Evolutionary conservation across 164 flowering plant species (phyloP).

Genomic region (Buxus sempervirens): DNA sequence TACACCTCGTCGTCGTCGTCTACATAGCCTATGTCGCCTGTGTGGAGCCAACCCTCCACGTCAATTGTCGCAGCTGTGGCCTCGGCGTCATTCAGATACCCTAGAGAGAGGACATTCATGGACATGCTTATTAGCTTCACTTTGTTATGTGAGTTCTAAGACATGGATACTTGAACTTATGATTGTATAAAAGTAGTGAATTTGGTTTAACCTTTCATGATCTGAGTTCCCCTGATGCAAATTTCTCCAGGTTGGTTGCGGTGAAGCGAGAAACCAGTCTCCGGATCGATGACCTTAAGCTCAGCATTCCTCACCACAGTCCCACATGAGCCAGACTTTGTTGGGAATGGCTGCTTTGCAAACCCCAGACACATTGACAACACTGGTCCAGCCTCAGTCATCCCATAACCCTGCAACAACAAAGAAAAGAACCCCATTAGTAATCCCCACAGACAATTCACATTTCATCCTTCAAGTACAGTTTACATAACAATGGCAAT

Average conservation of each 20-base stretch:
- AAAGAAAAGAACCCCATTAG: too few relatives aligned
- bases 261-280: conserved; percentile 49
- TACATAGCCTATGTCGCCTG: conserved; percentile 78
- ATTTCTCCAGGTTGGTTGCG: conserved; percentile 73
- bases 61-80: conserved; percentile 68
- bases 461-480: background rate
- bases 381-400: conserved; percentile 88
- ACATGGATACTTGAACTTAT: too few relatives aligned
- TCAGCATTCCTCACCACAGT: conserved; percentile 74
- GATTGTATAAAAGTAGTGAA: too few relatives aligned
- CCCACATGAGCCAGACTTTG: conserved; percentile 83
- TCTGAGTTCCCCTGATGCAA: conserved; percentile 63
- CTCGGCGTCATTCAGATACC: conserved; percentile 60
- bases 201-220: conserved; percentile 63
- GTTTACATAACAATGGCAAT: too few relatives aligned
- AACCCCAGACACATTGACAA: conserved; percentile 63
- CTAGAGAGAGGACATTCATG: conserved; percentile 21
- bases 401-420: conserved; percentile 70
- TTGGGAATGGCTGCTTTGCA: conserved; percentile 60
- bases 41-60: conserved; percentile 82
- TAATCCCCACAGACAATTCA: background rate
- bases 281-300: conserved; percentile 67
- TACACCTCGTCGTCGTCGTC: conserved; percentile 79
- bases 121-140: too few relatives aligned
- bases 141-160: too few relatives aligned